Evolutionary conservation across 768 basidiomycete species (phyloP).

Genomic region (Suillus lakei): DNA sequence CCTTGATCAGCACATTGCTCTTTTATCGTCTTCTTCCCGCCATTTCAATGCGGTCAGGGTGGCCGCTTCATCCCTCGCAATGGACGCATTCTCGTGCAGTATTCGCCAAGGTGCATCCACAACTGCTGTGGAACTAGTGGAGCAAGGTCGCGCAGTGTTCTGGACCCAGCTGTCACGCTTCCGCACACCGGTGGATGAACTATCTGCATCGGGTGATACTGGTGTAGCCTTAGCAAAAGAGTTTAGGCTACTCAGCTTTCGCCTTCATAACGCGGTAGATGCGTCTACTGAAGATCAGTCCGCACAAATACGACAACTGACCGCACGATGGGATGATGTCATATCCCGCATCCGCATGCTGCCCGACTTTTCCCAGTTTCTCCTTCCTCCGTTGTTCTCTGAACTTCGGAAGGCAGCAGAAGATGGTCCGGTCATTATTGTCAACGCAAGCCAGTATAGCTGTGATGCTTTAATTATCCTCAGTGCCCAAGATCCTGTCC

Average conservation of each 20-base stretch:
- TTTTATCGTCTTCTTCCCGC: conserved; percentile 22
- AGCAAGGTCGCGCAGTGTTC: conserved; percentile 35
- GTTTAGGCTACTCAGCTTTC: conserved; percentile 25
- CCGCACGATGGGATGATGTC: conserved; percentile 29
- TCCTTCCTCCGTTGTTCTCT: conserved; percentile 24
- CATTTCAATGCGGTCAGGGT: conserved; percentile 17
- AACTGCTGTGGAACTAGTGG: conserved; percentile 35
- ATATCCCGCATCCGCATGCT: conserved; percentile 30
- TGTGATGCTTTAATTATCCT: conserved; percentile 30
- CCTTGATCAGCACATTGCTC: conserved; percentile 22
- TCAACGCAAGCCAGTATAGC: conserved; percentile 30
- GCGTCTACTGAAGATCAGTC: too few relatives aligned
- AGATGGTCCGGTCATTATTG: conserved; percentile 40
- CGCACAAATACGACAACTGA: not conserved
- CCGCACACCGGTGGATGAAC: conserved; percentile 29
- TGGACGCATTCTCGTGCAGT: conserved; percentile 30
- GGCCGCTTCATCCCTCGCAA: conserved; percentile 21
- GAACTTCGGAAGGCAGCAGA: conserved; percentile 30
- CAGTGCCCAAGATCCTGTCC: conserved; percentile 13
- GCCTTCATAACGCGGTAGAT: conserved; percentile 6
- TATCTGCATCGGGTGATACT: conserved; percentile 24
- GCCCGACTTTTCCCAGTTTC: conserved; percentile 32
- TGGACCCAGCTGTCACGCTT: conserved; percentile 37
- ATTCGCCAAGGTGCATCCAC: conserved; percentile 24
- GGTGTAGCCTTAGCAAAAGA: conserved; percentile 23